Conservation (phyloP, 768 basidiomycete species). For the Rhodotorula paludigena region DNA sequence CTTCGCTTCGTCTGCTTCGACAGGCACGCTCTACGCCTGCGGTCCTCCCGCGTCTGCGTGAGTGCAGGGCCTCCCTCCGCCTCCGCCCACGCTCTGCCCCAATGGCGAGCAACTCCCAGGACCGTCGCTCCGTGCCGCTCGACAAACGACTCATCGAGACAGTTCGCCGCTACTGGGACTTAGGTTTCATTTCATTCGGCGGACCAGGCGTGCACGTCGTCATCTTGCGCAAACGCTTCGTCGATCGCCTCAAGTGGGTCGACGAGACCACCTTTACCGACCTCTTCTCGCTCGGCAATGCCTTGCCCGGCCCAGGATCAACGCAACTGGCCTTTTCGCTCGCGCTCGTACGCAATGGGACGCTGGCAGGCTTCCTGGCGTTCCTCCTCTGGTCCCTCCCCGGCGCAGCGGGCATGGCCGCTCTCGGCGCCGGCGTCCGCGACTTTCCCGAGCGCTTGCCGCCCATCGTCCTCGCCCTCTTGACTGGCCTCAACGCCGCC, state of each 20-base stretch:
- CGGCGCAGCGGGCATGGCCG: slow-evolving; percentile 54
- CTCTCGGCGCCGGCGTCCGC: slow-evolving; percentile 52
- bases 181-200: slow-evolving; percentile 54
- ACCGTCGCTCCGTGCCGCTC: not conserved
- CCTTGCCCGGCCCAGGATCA: slow-evolving; percentile 54
- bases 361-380: slow-evolving; percentile 50
- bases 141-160: not conserved
- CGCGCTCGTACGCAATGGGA: slow-evolving; percentile 51
- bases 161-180: slow-evolving; percentile 3
- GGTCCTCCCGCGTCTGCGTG: too few relatives aligned
- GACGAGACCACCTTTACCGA: slow-evolving; percentile 47
- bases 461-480: slow-evolving; percentile 52
- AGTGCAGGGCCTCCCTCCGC: too few relatives aligned
- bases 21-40: too few relatives aligned
- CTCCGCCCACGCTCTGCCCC: too few relatives aligned
- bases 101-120: not conserved
- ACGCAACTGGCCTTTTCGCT: slow-evolving; percentile 56
- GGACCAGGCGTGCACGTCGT: slow-evolving; percentile 56
- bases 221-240: slow-evolving; percentile 47
- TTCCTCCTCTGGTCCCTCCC: slow-evolving; percentile 55
- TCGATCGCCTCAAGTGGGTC: slow-evolving; percentile 46
- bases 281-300: slow-evolving; percentile 53
- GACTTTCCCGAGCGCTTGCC: slow-evolving; percentile 52
- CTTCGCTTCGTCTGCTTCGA: too few relatives aligned
- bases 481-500: slow-evolving; percentile 57